These are phyloP conservation scores for Metschnikowia bowlesiae DNA, from an alignment of 805 yeast species.

Conservation along the genomic window DNA sequence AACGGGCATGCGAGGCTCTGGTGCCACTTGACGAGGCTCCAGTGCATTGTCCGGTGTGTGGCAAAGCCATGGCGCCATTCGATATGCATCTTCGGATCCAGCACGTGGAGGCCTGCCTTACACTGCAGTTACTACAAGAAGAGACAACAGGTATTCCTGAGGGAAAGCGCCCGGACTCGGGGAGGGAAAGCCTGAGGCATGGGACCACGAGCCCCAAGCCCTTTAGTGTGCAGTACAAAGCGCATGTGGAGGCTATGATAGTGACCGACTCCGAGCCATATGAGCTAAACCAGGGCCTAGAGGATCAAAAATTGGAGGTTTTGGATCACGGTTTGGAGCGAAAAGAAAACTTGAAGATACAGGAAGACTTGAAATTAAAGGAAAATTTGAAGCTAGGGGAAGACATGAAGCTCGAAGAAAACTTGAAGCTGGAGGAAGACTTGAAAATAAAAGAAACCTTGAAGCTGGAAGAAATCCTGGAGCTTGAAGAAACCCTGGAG, in stretches of 20 bases:
- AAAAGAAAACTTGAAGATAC: not conserved
- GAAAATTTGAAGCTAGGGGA: no score
- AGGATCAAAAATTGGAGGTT: not conserved
- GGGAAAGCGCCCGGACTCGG: not conserved
- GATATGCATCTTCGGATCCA: slow-evolving; percentile 40
- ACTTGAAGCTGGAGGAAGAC: not conserved
- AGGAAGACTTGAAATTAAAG: not conserved
- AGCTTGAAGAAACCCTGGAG: no score
- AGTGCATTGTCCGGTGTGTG: slow-evolving; percentile 51
- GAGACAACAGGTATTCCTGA: not conserved
- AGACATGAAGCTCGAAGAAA: not conserved
- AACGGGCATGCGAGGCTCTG: not conserved
- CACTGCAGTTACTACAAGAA: not conserved
- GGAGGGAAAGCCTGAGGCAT: not conserved
- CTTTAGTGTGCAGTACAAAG: not conserved
- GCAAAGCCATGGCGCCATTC: slow-evolving; percentile 32
- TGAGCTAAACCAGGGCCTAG: not conserved
- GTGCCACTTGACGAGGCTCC: not conserved
- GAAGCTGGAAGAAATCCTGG: no score
- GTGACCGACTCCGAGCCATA: not conserved
- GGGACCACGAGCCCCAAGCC: not conserved
- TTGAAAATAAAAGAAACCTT: no score
- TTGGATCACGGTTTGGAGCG: no score
- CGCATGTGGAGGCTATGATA: not conserved
- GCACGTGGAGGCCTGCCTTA: slow-evolving; percentile 55